Evolutionary conservation across 345 rosid species (phyloP).

Genomic region (Eucalyptus pumila): DNA sequence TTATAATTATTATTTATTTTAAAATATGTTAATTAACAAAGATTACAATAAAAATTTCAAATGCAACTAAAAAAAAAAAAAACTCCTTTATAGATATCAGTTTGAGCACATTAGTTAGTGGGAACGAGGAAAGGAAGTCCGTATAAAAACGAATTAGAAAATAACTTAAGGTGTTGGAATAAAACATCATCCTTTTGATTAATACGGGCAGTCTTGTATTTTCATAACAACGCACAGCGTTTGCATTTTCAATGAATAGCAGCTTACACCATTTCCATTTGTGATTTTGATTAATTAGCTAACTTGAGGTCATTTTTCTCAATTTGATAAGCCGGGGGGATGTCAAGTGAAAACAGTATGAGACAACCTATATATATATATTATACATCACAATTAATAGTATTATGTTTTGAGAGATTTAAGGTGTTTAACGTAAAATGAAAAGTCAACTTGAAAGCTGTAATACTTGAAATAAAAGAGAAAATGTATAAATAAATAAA

Average conservation of each 20-base stretch:
- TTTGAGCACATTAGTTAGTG: neutral
- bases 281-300: neutral
- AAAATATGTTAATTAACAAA: neutral
- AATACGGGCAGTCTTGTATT: neutral
- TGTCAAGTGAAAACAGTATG: neutral
- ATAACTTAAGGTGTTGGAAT: neutral
- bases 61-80: neutral
- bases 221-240: neutral
- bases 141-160: neutral
- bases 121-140: neutral
- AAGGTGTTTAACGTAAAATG: neutral
- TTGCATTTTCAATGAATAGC: neutral
- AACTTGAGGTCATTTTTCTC: neutral
- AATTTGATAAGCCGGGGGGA: neutral
- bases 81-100: neutral
- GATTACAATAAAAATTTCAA: neutral
- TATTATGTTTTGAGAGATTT: neutral
- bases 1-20: neutral
- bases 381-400: no score
- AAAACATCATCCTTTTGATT: neutral
- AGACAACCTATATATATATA: neutral
- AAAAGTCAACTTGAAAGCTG: neutral
- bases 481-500: neutral
- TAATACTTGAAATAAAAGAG: neutral
- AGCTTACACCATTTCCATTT: neutral